Conservation (phyloP, 139 green algal species). For the Chlamydomonas sphaeroides region DNA sequence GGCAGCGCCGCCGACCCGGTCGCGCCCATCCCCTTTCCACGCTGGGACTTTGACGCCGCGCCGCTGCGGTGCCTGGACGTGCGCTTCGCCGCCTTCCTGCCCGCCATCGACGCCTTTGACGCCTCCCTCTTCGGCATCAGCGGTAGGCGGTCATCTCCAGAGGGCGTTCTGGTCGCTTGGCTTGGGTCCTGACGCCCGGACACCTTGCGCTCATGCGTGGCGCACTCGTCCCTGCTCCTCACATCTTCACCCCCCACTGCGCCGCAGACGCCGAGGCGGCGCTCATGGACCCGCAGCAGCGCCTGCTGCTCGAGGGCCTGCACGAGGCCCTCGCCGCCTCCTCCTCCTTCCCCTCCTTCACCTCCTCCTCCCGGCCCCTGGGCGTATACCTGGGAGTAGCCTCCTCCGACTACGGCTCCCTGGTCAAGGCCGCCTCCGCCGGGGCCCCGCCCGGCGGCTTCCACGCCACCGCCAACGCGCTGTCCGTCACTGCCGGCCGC, state of each 20-base stretch:
- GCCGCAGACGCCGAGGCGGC: constrained; percentile 69
- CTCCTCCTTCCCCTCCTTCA: too few species aligned
- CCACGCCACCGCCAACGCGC: constrained; percentile 79
- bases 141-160: too few species aligned
- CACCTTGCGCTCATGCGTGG: too few species aligned
- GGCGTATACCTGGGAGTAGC: constrained; percentile 72
- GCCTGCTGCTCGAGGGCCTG: constrained; percentile 77
- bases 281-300: constrained; percentile 87
- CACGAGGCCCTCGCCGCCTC: constrained; percentile 1
- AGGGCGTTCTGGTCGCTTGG: too few species aligned
- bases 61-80: not conserved
- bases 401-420: constrained; percentile 74
- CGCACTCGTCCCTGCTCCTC: too few species aligned
- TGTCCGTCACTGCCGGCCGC: constrained; percentile 80
- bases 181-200: too few species aligned
- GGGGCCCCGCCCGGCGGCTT: constrained; percentile 54
- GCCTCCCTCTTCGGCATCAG: constrained; percentile 58
- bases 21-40: constrained; percentile 30
- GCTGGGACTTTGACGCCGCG: constrained; percentile 71
- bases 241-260: too few species aligned
- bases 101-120: constrained; percentile 70
- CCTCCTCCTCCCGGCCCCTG: too few species aligned
- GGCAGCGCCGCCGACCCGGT: constrained; percentile 34
- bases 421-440: constrained; percentile 54
- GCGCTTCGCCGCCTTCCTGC: constrained; percentile 71